These are phyloP conservation scores for Candida tetrigidarum DNA, from an alignment of 1,139 yeast genomes.

Conservation along the genomic window DNA sequence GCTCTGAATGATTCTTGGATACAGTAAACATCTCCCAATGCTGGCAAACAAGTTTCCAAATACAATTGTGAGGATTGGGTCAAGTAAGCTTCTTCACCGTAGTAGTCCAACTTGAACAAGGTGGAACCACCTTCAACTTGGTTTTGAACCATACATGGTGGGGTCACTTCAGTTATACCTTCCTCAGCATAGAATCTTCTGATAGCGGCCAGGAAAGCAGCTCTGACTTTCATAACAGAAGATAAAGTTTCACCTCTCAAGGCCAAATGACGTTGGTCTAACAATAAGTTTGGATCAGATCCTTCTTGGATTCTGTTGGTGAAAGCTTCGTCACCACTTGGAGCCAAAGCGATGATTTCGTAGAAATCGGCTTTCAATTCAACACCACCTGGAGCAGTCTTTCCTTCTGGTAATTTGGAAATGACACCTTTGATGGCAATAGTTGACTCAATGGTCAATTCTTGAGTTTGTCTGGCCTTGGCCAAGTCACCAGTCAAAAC, in stretches of 20 bases:
- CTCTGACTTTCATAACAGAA: conserved; percentile 96
- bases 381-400: conserved; percentile 97
- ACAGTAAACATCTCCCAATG: conserved; percentile 96
- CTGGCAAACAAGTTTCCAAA: conserved; percentile 94
- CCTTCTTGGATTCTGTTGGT: conserved; percentile 92
- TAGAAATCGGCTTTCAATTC: conserved; percentile 92
- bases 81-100: conserved; percentile 95
- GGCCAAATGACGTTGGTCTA: conserved; percentile 94
- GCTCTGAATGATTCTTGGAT: conserved; percentile 99
- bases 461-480: conserved; percentile 81
- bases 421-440: conserved; percentile 80
- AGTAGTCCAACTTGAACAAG: conserved; percentile 88
- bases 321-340: conserved; percentile 94
- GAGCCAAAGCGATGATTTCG: conserved; percentile 89
- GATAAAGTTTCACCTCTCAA: conserved; percentile 95
- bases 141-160: conserved; percentile 99
- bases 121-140: conserved; percentile 99
- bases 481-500: conserved; percentile 92
- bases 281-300: conserved; percentile 89
- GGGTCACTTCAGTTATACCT: conserved; percentile 87
- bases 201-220: conserved; percentile 70
- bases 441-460: conserved; percentile 88
- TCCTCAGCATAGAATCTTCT: conserved; percentile 81
- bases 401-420: conserved; percentile 90
- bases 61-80: conserved; percentile 98